These are phyloP conservation scores for Golubevia sp. DNA, from an alignment of 1,284 basidiomycete species.

Conservation along the genomic window DNA sequence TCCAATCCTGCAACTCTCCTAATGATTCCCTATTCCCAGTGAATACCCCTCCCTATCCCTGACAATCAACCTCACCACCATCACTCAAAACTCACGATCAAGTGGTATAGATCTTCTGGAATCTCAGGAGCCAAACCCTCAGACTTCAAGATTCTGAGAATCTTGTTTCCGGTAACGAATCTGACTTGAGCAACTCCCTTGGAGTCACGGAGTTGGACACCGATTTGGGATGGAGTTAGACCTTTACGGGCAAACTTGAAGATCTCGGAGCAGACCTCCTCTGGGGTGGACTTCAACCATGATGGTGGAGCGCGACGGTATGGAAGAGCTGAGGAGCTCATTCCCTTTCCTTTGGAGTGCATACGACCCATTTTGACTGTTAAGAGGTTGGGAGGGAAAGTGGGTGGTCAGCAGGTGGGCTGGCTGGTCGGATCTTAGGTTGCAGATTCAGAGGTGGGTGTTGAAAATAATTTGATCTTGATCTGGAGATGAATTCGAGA, in stretches of 20 bases:
- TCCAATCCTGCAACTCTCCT: no score
- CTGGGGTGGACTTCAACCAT: slow-evolving; percentile 95
- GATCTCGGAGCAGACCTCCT: slow-evolving; percentile 95
- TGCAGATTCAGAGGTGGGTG: no score
- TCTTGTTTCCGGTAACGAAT: slow-evolving; percentile 98
- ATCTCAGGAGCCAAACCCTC: slow-evolving; percentile 94
- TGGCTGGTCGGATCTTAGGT: no score
- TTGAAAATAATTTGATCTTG: no score
- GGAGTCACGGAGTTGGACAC: slow-evolving; percentile 96
- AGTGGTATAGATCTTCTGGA: slow-evolving; percentile 99
- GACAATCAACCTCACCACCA: no score
- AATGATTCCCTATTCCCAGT: no score
- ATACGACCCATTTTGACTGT: slow-evolving; percentile 61
- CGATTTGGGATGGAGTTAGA: slow-evolving; percentile 95
- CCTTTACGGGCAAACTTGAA: slow-evolving; percentile 97
- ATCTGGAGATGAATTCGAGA: no score
- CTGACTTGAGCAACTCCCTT: slow-evolving; percentile 95
- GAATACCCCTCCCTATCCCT: no score
- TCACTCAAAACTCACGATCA: slow-evolving; percentile 74
- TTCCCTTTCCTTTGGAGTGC: slow-evolving; percentile 62
- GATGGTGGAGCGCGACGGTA: slow-evolving; percentile 92
- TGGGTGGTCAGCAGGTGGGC: background rate
- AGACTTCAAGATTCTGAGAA: slow-evolving; percentile 95
- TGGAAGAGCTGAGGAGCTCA: slow-evolving; percentile 86
- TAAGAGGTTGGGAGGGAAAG: slow-evolving; percentile 9